Evolutionary conservation across 192 early-diverging fungal genomes (phyloP).

Genomic region (Lobulomyces angularis): DNA sequence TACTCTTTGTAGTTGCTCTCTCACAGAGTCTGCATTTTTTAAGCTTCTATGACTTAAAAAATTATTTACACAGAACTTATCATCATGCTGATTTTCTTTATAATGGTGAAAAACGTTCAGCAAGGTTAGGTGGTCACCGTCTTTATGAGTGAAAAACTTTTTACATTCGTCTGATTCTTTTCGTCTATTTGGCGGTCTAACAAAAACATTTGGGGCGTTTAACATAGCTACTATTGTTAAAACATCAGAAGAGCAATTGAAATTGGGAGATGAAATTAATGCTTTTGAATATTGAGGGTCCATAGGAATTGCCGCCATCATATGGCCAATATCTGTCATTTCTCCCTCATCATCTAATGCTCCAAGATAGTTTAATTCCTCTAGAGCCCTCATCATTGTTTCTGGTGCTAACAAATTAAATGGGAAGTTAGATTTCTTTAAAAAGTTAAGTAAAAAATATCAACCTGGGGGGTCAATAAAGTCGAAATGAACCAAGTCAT

Average conservation of each 20-base stretch:
- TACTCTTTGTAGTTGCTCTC: slow-evolving; percentile 72
- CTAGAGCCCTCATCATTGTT: slow-evolving; percentile 94
- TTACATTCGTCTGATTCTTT: slow-evolving; percentile 84
- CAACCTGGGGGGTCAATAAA: slow-evolving; percentile 92
- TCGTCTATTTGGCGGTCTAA: slow-evolving; percentile 82
- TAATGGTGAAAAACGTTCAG: slow-evolving; percentile 96
- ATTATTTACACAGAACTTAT: slow-evolving; percentile 88
- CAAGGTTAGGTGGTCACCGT: slow-evolving; percentile 93
- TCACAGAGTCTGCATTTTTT: slow-evolving; percentile 84
- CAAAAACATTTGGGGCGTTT: slow-evolving; percentile 73
- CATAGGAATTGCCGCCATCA: slow-evolving; percentile 93
- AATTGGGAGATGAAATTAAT: slow-evolving; percentile 74
- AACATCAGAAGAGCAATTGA: slow-evolving; percentile 84
- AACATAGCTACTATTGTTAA: slow-evolving; percentile 91
- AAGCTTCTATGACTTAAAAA: slow-evolving; percentile 81
- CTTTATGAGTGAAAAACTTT: slow-evolving; percentile 80
- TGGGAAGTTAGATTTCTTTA: too few species aligned
- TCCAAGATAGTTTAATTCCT: slow-evolving; percentile 86
- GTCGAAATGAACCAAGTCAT: slow-evolving; percentile 97
- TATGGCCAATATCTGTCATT: slow-evolving; percentile 66
- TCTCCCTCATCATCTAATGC: slow-evolving; percentile 93
- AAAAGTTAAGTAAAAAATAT: slow-evolving; percentile 7
- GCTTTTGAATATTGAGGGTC: slow-evolving; percentile 93
- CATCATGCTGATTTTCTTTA: slow-evolving; percentile 55
- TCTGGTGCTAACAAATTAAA: slow-evolving; percentile 59